Percentiles rank a stretch among this genome's conserved stretches.
These are phyloP conservation scores for Pseudogymnoascus sp. DNA, from an alignment of 2,329 filamentous ascomycete species.

Conservation along the genomic window DNA sequence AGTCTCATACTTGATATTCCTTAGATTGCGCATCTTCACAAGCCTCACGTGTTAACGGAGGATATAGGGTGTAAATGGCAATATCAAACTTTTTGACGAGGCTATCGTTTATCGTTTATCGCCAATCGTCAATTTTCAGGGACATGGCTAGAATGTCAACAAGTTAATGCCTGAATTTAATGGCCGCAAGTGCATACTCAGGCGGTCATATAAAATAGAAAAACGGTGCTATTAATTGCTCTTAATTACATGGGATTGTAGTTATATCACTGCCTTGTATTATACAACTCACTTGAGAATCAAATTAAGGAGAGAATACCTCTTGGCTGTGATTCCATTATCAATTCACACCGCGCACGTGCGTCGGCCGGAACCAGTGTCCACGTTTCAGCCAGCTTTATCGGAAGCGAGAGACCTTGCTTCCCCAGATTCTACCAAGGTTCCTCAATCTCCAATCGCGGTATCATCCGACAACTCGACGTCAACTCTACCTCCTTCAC, in stretches of 20 bases:
- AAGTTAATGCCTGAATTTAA: not conserved
- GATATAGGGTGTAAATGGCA: not conserved
- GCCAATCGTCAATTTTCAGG: constrained; percentile 5
- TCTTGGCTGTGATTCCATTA: not conserved
- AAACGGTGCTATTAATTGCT: not conserved
- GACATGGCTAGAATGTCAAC: not conserved
- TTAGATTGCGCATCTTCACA: constrained; percentile 73
- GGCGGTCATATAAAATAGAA: too few species aligned
- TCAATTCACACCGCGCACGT: not conserved
- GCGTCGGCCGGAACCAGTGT: not conserved
- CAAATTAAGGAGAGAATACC: not conserved
- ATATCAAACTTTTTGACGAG: constrained; percentile 6
- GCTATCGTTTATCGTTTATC: constrained; percentile 4
- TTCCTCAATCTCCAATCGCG: not conserved
- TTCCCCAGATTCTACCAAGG: constrained; percentile 7
- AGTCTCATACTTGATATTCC: constrained; percentile 63
- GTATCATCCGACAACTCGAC: constrained; percentile 4
- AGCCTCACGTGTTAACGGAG: constrained; percentile 5
- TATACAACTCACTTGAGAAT: not conserved
- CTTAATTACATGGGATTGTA: not conserved
- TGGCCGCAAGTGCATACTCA: not conserved
- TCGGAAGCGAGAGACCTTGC: not conserved
- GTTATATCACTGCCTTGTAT: too few species aligned
- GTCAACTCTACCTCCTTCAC: constrained; percentile 1
- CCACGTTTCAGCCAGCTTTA: not conserved